phyloP scores from a whole-genome alignment of 495 filamentous ascomycete species.

The Pseudevernia furfuracea region DNA sequence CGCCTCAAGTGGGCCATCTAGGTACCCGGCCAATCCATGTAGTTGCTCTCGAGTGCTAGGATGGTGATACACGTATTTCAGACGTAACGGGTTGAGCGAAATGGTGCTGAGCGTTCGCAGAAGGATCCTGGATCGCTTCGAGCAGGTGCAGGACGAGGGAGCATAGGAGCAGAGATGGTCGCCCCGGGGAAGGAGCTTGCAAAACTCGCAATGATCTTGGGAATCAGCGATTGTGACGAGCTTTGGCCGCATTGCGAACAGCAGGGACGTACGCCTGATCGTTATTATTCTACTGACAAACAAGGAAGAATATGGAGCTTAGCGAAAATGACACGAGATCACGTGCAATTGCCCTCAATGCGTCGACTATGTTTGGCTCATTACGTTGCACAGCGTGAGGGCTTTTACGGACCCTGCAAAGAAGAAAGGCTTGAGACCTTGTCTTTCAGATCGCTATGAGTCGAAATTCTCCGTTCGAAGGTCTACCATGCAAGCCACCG shows the following conservation, averaged over 20 bases:
- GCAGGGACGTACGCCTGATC: background rate
- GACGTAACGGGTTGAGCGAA: background rate
- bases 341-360: background rate
- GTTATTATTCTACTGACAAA: background rate
- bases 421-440: background rate
- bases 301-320: background rate
- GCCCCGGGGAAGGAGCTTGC: background rate
- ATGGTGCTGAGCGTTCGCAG: background rate
- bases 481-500: background rate
- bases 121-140: background rate
- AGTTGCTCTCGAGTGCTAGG: background rate
- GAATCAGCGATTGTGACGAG: background rate
- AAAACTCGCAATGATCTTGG: background rate
- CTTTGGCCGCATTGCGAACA: background rate
- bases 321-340: background rate
- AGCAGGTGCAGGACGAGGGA: conserved; percentile 5
- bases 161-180: background rate
- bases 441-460: background rate
- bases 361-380: background rate
- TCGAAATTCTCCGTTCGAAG: background rate
- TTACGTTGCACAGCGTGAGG: background rate
- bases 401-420: background rate
- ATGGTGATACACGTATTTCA: background rate
- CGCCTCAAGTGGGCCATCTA: background rate
- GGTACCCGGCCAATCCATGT: background rate